Conservation (phyloP, 2,329 filamentous ascomycete species). For the Thermothelomyces thermophilus region DNA sequence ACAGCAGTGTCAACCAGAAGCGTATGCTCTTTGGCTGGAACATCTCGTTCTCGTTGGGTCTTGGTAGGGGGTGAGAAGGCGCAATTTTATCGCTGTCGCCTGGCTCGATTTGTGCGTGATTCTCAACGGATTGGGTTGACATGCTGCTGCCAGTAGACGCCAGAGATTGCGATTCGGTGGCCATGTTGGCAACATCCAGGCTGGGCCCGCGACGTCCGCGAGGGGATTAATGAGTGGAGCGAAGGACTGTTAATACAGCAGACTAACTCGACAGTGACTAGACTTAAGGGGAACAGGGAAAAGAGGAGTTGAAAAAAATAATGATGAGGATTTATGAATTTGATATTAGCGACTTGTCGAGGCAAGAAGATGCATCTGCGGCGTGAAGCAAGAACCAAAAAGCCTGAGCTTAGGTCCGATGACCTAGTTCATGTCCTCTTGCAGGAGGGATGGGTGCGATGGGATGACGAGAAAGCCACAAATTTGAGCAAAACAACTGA, state of each 20-base stretch:
- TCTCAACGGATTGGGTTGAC: conserved; percentile 11
- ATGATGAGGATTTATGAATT: neutral
- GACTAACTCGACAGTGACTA: neutral
- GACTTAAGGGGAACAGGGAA: neutral
- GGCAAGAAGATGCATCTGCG: neutral
- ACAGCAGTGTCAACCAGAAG: conserved; percentile 50
- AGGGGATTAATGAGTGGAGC: neutral
- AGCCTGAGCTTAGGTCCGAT: neutral
- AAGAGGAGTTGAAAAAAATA: neutral
- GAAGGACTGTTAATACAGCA: neutral
- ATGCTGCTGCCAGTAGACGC: conserved; percentile 19
- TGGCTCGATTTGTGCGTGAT: conserved; percentile 15
- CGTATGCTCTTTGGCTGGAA: conserved; percentile 47
- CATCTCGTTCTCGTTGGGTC: conserved; percentile 31
- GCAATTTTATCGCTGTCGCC: conserved; percentile 26
- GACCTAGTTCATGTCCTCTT: neutral
- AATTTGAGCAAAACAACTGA: neutral
- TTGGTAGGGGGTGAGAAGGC: conserved; percentile 12
- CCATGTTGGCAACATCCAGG: conserved; percentile 16
- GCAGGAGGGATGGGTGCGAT: neutral
- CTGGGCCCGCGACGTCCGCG: conserved; percentile 8
- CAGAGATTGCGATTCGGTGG: conserved; percentile 18
- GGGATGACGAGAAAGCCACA: neutral
- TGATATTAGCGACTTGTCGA: neutral
- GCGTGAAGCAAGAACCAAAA: no score